Conservation (phyloP, 805 yeast species). For the Kuraishia piskuri region DNA sequence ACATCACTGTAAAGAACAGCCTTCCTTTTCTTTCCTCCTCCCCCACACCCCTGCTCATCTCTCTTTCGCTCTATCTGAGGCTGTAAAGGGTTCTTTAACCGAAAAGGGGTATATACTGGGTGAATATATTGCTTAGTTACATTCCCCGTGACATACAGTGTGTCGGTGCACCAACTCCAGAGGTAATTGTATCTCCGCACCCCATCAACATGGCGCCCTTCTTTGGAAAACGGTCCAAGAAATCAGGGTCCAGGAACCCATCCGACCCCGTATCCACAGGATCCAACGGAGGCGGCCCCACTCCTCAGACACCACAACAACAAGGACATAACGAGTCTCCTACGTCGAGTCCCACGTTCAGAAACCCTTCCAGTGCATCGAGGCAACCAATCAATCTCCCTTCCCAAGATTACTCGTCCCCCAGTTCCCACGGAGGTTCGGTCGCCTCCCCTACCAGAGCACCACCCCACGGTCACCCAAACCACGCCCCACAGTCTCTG, state of each 20-base stretch:
- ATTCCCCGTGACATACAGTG: too few relatives aligned
- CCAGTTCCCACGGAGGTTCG: not conserved
- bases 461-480: too few relatives aligned
- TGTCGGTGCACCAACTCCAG: too few relatives aligned
- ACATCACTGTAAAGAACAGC: too few relatives aligned
- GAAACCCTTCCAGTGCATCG: not conserved
- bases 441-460: not conserved
- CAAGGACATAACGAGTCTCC: not conserved
- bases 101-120: too few relatives aligned
- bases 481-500: not conserved
- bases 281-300: not conserved
- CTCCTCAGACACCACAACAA: not conserved
- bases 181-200: not conserved
- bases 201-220: slow-evolving; percentile 1
- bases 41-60: too few relatives aligned
- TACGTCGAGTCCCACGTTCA: not conserved
- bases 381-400: not conserved
- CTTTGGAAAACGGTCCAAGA: slow-evolving; percentile 1
- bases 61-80: too few relatives aligned
- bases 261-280: not conserved
- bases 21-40: too few relatives aligned
- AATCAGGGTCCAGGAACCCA: not conserved
- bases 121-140: too few relatives aligned
- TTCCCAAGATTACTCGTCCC: not conserved
- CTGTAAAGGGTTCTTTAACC: too few relatives aligned